A percentile compares a stretch with the other conserved stretches of the same genome.
Conservation (phyloP, 2,329 filamentous ascomycete genomes). For the Myriosclerotinia duriaeana region DNA sequence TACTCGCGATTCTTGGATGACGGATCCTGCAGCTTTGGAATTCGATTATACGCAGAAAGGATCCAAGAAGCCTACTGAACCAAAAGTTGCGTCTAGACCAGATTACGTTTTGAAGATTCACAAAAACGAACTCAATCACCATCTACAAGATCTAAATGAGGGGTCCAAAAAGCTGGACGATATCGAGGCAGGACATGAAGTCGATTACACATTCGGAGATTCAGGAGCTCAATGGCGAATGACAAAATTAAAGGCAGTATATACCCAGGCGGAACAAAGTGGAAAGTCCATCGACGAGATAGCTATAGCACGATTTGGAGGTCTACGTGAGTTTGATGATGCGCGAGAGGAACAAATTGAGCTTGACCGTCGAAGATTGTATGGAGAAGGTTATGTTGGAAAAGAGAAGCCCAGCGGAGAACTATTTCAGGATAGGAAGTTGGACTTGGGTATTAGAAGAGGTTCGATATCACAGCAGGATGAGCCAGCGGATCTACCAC, state of each 20-base stretch:
- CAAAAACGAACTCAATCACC: constrained; percentile 75
- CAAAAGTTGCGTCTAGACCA: constrained; percentile 33
- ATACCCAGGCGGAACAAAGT: constrained; percentile 72
- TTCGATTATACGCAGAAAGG: constrained; percentile 76
- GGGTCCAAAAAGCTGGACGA: constrained; percentile 53
- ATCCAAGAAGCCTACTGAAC: constrained; percentile 53
- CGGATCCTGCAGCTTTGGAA: constrained; percentile 75
- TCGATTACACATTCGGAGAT: constrained; percentile 87
- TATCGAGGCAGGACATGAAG: constrained; percentile 56
- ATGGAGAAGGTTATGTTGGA: constrained; percentile 80
- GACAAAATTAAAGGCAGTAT: constrained; percentile 88
- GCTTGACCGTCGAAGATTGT: constrained; percentile 75
- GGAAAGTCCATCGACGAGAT: constrained; percentile 76
- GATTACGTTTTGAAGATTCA: constrained; percentile 54
- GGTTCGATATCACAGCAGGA: constrained; percentile 40
- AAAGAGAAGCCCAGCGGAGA: constrained; percentile 88
- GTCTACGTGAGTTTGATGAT: constrained; percentile 82
- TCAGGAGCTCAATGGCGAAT: constrained; percentile 91
- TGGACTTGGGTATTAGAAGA: constrained; percentile 54
- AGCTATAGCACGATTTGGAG: constrained; percentile 78
- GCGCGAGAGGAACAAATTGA: constrained; percentile 92
- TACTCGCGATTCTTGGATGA: constrained; percentile 91
- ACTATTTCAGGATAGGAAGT: constrained; percentile 73
- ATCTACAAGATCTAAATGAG: constrained; percentile 59
- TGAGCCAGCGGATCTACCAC: constrained; percentile 44